Conservation (phyloP, 768 basidiomycete genomes). For the Rhodotorula kratochvilovae region DNA sequence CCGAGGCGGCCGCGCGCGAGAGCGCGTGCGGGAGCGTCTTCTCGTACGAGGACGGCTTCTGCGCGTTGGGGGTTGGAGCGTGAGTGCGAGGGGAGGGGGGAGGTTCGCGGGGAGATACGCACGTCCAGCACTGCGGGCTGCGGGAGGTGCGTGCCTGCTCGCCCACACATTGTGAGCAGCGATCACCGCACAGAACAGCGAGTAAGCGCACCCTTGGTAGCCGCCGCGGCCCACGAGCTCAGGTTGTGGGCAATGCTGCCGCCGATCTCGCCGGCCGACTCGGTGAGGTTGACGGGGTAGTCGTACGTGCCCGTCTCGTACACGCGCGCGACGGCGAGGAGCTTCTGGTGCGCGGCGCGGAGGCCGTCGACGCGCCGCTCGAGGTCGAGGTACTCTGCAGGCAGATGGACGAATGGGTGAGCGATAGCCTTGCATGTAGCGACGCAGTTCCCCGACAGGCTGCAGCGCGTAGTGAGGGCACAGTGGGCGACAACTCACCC, state of each 20-base stretch:
- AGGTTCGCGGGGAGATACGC: neutral
- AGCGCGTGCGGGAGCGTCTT: constrained; percentile 97
- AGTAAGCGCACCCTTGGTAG: constrained; percentile 36
- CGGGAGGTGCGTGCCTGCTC: constrained; percentile 53
- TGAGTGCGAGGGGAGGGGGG: neutral
- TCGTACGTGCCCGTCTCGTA: constrained; percentile 61
- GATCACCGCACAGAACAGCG: neutral
- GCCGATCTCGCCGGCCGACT: constrained; percentile 68
- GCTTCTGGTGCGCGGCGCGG: constrained; percentile 52
- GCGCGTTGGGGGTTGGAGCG: constrained; percentile 47
- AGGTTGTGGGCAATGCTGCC: constrained; percentile 67
- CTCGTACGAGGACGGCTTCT: constrained; percentile 62
- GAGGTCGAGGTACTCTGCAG: constrained; percentile 87
- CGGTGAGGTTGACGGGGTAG: constrained; percentile 66
- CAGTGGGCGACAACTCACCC: constrained; percentile 52
- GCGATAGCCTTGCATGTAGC: no score
- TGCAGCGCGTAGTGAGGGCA: neutral
- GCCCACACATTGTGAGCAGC: neutral
- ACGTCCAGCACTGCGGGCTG: constrained; percentile 55
- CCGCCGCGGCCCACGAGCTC: constrained; percentile 69
- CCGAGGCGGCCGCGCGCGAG: constrained; percentile 68
- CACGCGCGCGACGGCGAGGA: constrained; percentile 72
- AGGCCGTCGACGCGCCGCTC: constrained; percentile 92
- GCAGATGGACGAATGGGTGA: constrained; percentile 44
- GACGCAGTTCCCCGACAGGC: no score